Evolutionary conservation across 2,329 filamentous ascomycete species (phyloP).

Genomic region (Scleromitrula shiraiana): DNA sequence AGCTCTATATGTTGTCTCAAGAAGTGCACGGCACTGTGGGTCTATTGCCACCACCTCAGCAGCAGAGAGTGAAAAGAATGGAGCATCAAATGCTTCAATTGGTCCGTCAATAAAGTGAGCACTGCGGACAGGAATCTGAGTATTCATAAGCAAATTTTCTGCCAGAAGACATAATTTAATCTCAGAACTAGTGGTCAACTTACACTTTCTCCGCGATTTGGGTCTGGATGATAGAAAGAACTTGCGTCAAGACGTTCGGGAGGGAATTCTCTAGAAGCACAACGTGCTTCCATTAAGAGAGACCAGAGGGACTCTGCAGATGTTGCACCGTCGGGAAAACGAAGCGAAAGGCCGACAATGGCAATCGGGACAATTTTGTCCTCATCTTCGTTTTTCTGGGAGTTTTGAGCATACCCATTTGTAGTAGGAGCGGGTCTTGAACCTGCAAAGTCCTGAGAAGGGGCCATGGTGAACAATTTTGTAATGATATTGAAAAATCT

Average conservation of each 20-base stretch:
- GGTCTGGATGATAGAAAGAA: not conserved
- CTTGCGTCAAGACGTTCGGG: not conserved
- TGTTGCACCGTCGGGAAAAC: slow-evolving; percentile 29
- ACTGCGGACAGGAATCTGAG: not conserved
- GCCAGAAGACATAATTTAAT: not conserved
- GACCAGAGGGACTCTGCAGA: slow-evolving; percentile 30
- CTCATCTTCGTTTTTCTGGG: no score
- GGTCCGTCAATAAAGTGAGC: slow-evolving; percentile 7
- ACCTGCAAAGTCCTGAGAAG: no score
- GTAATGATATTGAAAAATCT: no score
- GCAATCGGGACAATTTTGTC: slow-evolving; percentile 23
- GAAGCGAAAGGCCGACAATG: slow-evolving; percentile 29
- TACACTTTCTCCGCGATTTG: not conserved
- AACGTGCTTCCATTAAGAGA: slow-evolving; percentile 17
- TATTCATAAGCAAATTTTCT: not conserved
- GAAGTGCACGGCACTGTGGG: slow-evolving; percentile 42
- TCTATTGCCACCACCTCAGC: slow-evolving; percentile 27
- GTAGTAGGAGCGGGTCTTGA: no score
- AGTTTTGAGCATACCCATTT: no score
- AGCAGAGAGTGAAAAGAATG: slow-evolving; percentile 13
- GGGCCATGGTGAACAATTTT: no score
- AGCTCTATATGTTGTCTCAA: slow-evolving; percentile 31
- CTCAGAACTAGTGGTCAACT: not conserved
- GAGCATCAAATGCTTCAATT: slow-evolving; percentile 13
- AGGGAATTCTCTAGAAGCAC: not conserved